A percentile compares a stretch with the other conserved stretches of the same genome.
phyloP scores from a whole-genome alignment of 1,139 yeast species.

The Tardiomyces blankii region DNA sequence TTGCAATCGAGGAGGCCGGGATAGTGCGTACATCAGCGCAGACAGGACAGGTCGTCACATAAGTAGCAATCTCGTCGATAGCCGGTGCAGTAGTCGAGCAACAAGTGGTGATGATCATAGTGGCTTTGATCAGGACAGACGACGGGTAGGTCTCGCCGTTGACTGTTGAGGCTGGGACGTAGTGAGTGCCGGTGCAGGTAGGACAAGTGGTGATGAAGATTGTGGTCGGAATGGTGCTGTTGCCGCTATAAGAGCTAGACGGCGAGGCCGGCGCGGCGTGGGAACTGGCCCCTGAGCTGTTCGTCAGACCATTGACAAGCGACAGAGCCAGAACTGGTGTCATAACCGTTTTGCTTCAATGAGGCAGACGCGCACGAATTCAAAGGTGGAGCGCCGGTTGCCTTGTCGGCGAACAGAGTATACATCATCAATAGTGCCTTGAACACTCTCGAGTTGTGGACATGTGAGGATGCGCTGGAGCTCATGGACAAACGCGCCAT shows the following conservation, averaged over 20 bases:
- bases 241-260: neutral
- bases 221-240: neutral
- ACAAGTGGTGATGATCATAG: neutral
- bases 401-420: neutral
- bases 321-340: too few relatives aligned
- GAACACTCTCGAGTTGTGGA: neutral
- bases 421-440: neutral
- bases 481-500: neutral
- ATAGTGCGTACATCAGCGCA: neutral
- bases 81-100: neutral
- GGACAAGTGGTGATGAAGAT: neutral
- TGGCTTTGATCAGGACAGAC: neutral
- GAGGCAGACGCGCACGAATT: too few relatives aligned
- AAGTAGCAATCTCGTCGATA: neutral
- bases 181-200: neutral
- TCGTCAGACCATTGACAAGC: neutral
- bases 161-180: neutral
- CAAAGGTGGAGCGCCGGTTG: too few relatives aligned
- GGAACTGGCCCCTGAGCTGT: neutral
- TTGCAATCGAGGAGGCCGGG: neutral
- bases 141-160: neutral
- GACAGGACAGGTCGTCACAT: neutral
- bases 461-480: neutral
- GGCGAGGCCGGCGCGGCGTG: neutral
- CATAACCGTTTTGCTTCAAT: too few relatives aligned